Evolutionary conservation across 331 rosid genomes (phyloP).

Genomic region (Malus hybrid): DNA sequence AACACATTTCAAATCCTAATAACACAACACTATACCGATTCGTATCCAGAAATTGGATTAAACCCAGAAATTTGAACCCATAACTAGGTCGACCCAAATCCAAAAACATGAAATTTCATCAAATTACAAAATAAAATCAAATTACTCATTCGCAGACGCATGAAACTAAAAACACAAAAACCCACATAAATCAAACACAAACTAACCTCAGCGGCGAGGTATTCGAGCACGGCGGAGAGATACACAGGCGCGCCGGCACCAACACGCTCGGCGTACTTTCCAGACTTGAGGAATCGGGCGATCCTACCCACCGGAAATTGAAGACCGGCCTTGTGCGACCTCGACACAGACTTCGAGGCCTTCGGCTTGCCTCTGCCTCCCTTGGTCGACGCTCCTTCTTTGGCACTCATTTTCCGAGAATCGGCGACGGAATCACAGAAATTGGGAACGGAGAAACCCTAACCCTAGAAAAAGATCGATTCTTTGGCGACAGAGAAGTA

Average conservation of each 20-base stretch:
- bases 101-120: background rate
- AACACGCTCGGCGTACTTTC: slow-evolving; percentile 94
- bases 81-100: background rate
- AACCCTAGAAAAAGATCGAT: slow-evolving; percentile 18
- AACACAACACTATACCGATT: background rate
- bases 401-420: slow-evolving; percentile 52
- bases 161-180: background rate
- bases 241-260: slow-evolving; percentile 99
- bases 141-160: background rate
- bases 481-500: background rate
- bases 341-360: slow-evolving; percentile 74
- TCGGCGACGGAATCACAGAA: background rate
- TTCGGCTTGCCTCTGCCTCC: slow-evolving; percentile 95
- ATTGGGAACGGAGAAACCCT: slow-evolving; percentile 28
- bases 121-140: background rate
- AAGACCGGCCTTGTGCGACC: slow-evolving; percentile 74
- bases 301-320: slow-evolving; percentile 96
- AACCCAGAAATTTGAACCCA: background rate
- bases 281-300: slow-evolving; percentile 82
- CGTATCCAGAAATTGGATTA: background rate
- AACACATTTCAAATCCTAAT: background rate
- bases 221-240: slow-evolving; percentile 89
- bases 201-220: slow-evolving; percentile 90
- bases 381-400: slow-evolving; percentile 60
- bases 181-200: background rate